These are phyloP conservation scores for Stygiomarasmius scandens DNA, from an alignment of 1,284 basidiomycete genomes.

Conservation along the genomic window DNA sequence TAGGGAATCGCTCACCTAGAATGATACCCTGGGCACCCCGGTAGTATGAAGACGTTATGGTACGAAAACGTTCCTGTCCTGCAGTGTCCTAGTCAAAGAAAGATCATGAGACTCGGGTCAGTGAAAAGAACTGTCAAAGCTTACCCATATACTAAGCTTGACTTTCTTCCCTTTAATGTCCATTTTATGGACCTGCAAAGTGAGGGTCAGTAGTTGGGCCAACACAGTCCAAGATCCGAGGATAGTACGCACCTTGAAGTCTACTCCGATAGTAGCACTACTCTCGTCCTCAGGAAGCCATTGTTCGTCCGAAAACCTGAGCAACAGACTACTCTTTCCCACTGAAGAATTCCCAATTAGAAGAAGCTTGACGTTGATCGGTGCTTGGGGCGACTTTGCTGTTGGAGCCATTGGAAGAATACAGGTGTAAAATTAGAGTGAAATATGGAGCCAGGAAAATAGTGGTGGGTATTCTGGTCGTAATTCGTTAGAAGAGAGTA, in stretches of 20 bases:
- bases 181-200: conserved; percentile 76
- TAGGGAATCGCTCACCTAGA: conserved; percentile 57
- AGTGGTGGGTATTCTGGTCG: background rate
- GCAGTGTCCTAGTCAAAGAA: conserved; percentile 73
- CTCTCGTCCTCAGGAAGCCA: conserved; percentile 96
- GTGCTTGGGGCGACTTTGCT: conserved; percentile 26
- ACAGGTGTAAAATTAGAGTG: background rate
- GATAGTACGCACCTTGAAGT: conserved; percentile 65
- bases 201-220: too few species aligned
- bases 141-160: conserved; percentile 82
- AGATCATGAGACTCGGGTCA: conserved; percentile 1
- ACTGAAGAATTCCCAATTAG: conserved; percentile 90
- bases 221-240: background rate
- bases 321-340: conserved; percentile 87
- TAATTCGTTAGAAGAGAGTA: background rate
- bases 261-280: conserved; percentile 91
- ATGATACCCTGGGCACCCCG: conserved; percentile 94
- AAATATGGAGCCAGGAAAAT: background rate
- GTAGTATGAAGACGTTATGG: conserved; percentile 91
- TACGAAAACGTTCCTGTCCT: conserved; percentile 89
- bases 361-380: conserved; percentile 71
- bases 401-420: conserved; percentile 29
- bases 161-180: conserved; percentile 77
- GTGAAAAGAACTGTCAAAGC: conserved; percentile 16
- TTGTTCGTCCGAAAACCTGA: conserved; percentile 95